phyloP scores from a whole-genome alignment of 805 yeast species.

The Saccharomycopsis lassenensis region DNA sequence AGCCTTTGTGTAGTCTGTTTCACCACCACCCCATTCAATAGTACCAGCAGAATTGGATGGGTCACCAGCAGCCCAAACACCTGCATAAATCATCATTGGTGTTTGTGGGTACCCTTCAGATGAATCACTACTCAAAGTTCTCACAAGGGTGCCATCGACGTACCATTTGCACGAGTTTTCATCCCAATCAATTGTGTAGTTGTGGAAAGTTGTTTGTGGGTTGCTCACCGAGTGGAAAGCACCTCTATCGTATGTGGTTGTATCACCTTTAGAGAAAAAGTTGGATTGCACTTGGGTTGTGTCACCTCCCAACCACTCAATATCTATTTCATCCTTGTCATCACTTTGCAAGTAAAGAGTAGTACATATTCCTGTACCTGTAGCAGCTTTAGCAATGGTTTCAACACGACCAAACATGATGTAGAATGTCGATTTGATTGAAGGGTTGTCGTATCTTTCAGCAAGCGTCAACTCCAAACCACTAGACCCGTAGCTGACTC shows the following conservation, averaged over 20 bases:
- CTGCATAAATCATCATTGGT: constrained; percentile 66
- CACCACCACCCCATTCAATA: constrained; percentile 77
- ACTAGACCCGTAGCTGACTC: constrained; percentile 35
- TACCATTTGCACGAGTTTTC: constrained; percentile 55
- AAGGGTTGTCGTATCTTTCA: constrained; percentile 65
- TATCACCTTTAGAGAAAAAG: constrained; percentile 72
- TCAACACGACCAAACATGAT: constrained; percentile 85
- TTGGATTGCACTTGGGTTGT: constrained; percentile 63
- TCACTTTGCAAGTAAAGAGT: constrained; percentile 69
- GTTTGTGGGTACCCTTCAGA: constrained; percentile 77
- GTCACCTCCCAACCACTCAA: constrained; percentile 83
- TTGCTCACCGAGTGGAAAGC: constrained; percentile 46
- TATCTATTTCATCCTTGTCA: constrained; percentile 81
- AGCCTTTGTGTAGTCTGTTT: constrained; percentile 49
- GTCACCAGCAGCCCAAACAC: constrained; percentile 82
- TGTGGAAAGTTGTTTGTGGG: constrained; percentile 55
- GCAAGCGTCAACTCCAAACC: constrained; percentile 58
- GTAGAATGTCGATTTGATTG: constrained; percentile 66
- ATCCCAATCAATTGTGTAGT: constrained; percentile 81
- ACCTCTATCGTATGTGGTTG: constrained; percentile 73
- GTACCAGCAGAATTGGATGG: constrained; percentile 53
- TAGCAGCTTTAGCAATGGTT: constrained; percentile 58
- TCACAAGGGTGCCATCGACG: constrained; percentile 56
- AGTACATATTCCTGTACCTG: constrained; percentile 71
- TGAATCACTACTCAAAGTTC: constrained; percentile 46